Evolutionary conservation across 176 grass and related monocot species (phyloP), one percentile per base, ranked within the genome.

Genomic region (Paspalum notatum): DNA sequence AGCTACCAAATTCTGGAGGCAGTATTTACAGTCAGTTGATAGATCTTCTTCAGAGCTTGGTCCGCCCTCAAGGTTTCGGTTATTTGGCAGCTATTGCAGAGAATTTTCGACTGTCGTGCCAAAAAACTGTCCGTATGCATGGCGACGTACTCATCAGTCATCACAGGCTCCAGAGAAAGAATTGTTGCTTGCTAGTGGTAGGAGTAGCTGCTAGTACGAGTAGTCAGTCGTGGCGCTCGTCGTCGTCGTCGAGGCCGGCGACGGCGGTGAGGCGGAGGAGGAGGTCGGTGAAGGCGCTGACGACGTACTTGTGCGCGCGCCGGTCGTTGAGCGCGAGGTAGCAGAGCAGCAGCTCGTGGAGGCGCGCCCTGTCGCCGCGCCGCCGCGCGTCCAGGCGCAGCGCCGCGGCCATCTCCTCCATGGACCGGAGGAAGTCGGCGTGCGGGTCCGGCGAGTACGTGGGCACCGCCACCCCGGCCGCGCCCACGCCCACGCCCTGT

Each of bases 281-380:
- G 83, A 98, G 92, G 70, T 98, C 95, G 59, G 93, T 86, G 85
- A 99, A 96, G 59, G 97, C 97, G 85, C 93, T 91, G 49, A 95
- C 80, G 89, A 99, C 77, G 82, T 93, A 99, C 78, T 91, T 90
- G 83, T 99, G 93, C 21, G 97, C 68, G 54, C 88, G 82, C 85
- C 91, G 86, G 71, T 88, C 84, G 84, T 99, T 99, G 84, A 99
- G 89, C 18, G 93, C 91, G 45, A 99, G 97, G 90, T 99, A 99
- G 82, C 97, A 99, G 66, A 99, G 93, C 3, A 96, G 84, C 12
- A 99, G 93, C 88, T 99, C 97, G 69, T 95, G 90, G 66, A 99
- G 90, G 27, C 88, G 84, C 26, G 86, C 86, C 80, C 89, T 63
- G 86, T 94, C 89, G 68, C 84, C 41, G 56, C 75, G 77, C 15